These are phyloP conservation scores for Oryza australiensis DNA, from an alignment of 176 grass and related monocot species.

Conservation along the genomic window DNA sequence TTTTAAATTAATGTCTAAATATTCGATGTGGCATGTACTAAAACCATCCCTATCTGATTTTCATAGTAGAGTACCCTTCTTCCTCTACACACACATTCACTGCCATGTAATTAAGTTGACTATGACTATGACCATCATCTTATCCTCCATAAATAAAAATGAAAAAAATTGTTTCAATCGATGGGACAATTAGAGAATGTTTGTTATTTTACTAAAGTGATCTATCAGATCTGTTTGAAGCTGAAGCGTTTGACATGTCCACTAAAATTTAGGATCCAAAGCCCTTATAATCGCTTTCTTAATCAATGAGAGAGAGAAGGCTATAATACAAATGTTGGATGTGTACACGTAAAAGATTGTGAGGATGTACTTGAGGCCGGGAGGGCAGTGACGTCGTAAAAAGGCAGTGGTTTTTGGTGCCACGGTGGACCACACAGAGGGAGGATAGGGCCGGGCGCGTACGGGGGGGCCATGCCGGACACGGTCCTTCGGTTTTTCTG, in stretches of 20 bases:
- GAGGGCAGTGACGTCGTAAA: background rate
- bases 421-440: background rate
- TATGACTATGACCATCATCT: too few relatives aligned
- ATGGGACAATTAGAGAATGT: background rate
- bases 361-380: conserved; percentile 9
- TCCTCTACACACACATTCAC: background rate
- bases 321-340: background rate
- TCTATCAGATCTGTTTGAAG: too few relatives aligned
- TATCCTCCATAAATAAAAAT: too few relatives aligned
- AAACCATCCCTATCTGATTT: too few relatives aligned
- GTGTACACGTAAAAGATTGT: background rate
- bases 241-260: too few relatives aligned
- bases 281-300: too few relatives aligned
- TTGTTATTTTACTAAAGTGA: too few relatives aligned
- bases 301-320: too few relatives aligned
- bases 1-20: too few relatives aligned
- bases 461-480: conserved; percentile 32
- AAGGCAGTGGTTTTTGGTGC: background rate
- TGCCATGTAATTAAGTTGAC: too few relatives aligned
- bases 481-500: conserved; percentile 34
- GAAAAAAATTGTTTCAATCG: background rate
- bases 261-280: too few relatives aligned
- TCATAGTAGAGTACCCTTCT: background rate
- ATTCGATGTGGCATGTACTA: too few relatives aligned
- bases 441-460: background rate